Conservation (phyloP, 306 rosid species). For the Ormosia semicastrata region DNA sequence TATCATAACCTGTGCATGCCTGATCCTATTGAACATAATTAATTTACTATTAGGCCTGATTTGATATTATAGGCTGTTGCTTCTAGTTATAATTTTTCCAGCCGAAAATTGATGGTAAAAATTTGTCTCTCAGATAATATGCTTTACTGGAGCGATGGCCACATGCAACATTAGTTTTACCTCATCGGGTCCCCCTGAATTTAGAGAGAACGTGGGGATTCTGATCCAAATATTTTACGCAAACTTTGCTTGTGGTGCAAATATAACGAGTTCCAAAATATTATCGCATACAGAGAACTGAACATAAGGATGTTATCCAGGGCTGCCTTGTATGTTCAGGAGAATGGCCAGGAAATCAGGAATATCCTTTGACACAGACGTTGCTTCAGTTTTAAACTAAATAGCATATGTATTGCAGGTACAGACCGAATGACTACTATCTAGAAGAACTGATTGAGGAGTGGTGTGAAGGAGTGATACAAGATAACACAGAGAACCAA, state of each 20-base stretch:
- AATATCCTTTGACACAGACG: slow-evolving; percentile 11
- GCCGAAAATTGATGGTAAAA: not conserved
- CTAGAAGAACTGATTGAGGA: slow-evolving; percentile 79
- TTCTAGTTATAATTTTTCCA: not conserved
- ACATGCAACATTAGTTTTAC: not conserved
- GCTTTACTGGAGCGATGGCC: not conserved
- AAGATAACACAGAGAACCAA: slow-evolving; percentile 46
- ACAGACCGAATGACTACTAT: slow-evolving; percentile 74
- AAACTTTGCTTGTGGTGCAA: not conserved
- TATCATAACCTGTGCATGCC: not conserved
- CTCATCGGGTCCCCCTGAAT: not conserved
- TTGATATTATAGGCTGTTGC: not conserved
- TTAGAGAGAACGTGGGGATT: not conserved
- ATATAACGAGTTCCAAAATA: not conserved
- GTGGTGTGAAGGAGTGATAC: slow-evolving; percentile 97
- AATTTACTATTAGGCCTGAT: not conserved
- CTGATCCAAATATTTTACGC: not conserved
- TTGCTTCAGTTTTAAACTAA: slow-evolving; percentile 11
- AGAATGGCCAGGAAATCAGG: not conserved
- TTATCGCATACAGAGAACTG: not conserved
- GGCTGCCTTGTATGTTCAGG: not conserved
- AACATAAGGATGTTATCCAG: not conserved
- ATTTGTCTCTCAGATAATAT: not conserved
- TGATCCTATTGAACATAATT: not conserved
- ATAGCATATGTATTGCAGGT: slow-evolving; percentile 48